Evolutionary conservation across 2,329 filamentous ascomycete genomes (phyloP).

Genomic region (Geosmithia morbida): DNA sequence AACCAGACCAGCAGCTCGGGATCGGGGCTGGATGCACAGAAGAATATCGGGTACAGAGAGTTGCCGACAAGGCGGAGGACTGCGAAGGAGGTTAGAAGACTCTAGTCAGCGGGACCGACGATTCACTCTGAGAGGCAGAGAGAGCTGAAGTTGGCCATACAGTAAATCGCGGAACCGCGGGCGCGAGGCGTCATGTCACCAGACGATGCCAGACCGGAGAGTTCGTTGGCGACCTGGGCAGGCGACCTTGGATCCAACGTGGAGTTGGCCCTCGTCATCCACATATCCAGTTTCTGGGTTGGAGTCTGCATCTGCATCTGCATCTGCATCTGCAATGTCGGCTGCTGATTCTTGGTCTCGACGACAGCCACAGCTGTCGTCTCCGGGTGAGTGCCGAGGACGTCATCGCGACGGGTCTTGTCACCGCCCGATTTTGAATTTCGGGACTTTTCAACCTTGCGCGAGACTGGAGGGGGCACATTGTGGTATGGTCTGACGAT

Average conservation of each 20-base stretch:
- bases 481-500: not conserved
- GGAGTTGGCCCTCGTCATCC: too few relatives aligned
- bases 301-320: too few relatives aligned
- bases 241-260: not conserved
- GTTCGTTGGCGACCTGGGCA: slow-evolving; percentile 1
- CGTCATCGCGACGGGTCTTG: too few relatives aligned
- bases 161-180: not conserved
- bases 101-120: too few relatives aligned
- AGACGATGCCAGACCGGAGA: slow-evolving; percentile 1
- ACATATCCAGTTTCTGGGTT: too few relatives aligned
- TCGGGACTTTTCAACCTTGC: not conserved
- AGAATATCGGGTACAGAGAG: slow-evolving; percentile 2
- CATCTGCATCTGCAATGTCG: too few relatives aligned
- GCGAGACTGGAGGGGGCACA: not conserved
- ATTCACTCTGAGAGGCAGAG: too few relatives aligned
- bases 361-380: too few relatives aligned
- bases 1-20: slow-evolving; percentile 8
- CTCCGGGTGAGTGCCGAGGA: too few relatives aligned
- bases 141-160: too few relatives aligned
- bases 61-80: slow-evolving; percentile 1
- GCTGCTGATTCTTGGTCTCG: too few relatives aligned
- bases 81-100: too few relatives aligned
- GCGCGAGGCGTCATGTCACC: slow-evolving; percentile 3
- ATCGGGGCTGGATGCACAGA: slow-evolving; percentile 1
- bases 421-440: not conserved